These are phyloP conservation scores for Dissophora globulifera DNA, from an alignment of 192 early-diverging fungal genomes.

Conservation along the genomic window DNA sequence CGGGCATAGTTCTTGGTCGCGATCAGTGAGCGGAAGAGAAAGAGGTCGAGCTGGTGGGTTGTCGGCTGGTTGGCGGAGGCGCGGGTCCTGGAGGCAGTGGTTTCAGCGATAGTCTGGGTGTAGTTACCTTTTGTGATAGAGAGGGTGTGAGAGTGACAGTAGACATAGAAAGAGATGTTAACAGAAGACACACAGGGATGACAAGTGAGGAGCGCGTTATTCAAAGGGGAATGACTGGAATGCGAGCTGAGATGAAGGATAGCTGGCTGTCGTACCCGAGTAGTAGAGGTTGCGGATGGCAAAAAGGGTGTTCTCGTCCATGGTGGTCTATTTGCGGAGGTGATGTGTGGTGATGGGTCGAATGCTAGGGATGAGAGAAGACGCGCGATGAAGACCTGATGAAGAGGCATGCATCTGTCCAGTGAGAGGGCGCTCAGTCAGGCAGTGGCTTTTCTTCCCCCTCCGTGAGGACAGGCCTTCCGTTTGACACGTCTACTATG, in stretches of 20 bases:
- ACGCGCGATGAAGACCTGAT: neutral
- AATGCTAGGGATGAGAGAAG: slow-evolving; percentile 3
- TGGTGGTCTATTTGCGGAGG: slow-evolving; percentile 11
- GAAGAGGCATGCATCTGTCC: neutral
- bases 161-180: too few relatives aligned
- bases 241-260: too few relatives aligned
- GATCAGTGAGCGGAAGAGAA: slow-evolving; percentile 84
- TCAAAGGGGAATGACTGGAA: too few relatives aligned
- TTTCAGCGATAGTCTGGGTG: slow-evolving; percentile 32
- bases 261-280: slow-evolving; percentile 54
- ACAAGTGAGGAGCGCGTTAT: neutral
- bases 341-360: neutral
- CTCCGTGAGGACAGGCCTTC: too few relatives aligned
- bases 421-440: too few relatives aligned
- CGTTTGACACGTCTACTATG: too few relatives aligned
- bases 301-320: slow-evolving; percentile 70
- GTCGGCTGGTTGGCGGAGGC: slow-evolving; percentile 73
- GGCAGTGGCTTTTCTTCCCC: too few relatives aligned
- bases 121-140: slow-evolving; percentile 20
- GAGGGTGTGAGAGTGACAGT: too few relatives aligned
- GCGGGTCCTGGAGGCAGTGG: slow-evolving; percentile 61
- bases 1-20: slow-evolving; percentile 78
- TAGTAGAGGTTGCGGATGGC: slow-evolving; percentile 77
- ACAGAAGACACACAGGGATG: too few relatives aligned
- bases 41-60: slow-evolving; percentile 67